Evolutionary conservation across 2,329 filamentous ascomycete species (phyloP).

Genomic region (Paracoccidioides lutzii): DNA sequence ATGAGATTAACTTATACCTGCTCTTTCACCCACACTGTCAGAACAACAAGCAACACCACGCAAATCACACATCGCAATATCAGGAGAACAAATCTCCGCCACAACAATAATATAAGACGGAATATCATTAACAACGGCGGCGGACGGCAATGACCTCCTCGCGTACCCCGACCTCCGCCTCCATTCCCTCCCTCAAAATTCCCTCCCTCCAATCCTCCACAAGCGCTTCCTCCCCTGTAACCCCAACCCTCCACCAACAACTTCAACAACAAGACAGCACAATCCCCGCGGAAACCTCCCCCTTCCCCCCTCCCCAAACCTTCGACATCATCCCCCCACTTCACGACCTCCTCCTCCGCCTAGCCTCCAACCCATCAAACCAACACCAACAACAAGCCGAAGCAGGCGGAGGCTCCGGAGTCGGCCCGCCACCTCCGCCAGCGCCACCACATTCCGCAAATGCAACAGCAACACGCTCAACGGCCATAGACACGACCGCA

Average conservation of each 20-base stretch:
- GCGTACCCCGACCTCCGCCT: neutral
- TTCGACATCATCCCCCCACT: constrained; percentile 80
- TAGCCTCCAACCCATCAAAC: constrained; percentile 42
- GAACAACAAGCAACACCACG: too few relatives aligned
- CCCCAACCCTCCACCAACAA: constrained; percentile 3
- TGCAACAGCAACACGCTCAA: constrained; percentile 13
- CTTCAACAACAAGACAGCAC: neutral
- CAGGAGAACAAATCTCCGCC: too few relatives aligned
- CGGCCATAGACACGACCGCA: constrained; percentile 15
- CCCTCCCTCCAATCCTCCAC: neutral
- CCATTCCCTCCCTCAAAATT: neutral
- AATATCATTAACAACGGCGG: too few relatives aligned
- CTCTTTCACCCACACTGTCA: too few relatives aligned
- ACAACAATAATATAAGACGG: neutral
- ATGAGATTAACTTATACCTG: neutral
- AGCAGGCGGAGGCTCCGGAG: constrained; percentile 12
- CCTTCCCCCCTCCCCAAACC: constrained; percentile 62
- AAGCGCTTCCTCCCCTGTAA: constrained; percentile 6
- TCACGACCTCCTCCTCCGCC: constrained; percentile 60
- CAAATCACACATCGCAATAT: too few relatives aligned
- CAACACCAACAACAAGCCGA: constrained; percentile 16
- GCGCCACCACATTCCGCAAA: constrained; percentile 8
- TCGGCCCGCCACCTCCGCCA: constrained; percentile 13
- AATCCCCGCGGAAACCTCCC: constrained; percentile 13
- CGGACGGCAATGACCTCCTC: neutral